A percentile compares a stretch with the other conserved stretches of the same genome.
Evolutionary conservation across 2,329 filamentous ascomycete species (phyloP).

Genomic region (Xylaria sp.): DNA sequence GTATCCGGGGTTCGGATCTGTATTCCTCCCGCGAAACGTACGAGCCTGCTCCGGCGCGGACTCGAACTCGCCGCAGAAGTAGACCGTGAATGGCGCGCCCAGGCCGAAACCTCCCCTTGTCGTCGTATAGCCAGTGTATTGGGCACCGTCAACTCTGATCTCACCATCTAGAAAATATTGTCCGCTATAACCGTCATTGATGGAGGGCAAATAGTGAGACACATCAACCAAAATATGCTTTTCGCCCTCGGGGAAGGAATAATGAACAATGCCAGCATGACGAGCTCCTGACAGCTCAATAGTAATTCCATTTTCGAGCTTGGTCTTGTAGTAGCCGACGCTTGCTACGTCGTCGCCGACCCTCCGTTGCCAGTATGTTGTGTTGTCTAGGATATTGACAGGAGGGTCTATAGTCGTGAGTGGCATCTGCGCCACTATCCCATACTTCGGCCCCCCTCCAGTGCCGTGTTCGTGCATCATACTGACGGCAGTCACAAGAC

Average conservation of each 20-base stretch:
- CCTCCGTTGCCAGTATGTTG: constrained; percentile 52
- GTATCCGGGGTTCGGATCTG: constrained; percentile 10
- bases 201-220: constrained; percentile 54
- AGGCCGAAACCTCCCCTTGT: constrained; percentile 50
- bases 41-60: constrained; percentile 35
- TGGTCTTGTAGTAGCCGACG: constrained; percentile 60
- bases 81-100: constrained; percentile 50
- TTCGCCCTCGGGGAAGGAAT: constrained; percentile 50
- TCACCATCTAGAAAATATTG: constrained; percentile 51
- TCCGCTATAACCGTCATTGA: constrained; percentile 41
- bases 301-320: constrained; percentile 53
- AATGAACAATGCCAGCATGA: constrained; percentile 58
- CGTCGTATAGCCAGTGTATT: constrained; percentile 53
- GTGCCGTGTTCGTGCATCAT: constrained; percentile 63
- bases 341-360: constrained; percentile 48
- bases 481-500: constrained; percentile 55
- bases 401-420: constrained; percentile 46
- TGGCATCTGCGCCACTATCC: constrained; percentile 57
- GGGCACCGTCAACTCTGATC: constrained; percentile 45
- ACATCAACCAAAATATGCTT: constrained; percentile 53
- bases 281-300: constrained; percentile 55
- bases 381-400: constrained; percentile 55
- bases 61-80: constrained; percentile 52
- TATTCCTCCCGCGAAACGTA: constrained; percentile 20
- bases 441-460: constrained; percentile 64